Evolutionary conservation across 1,284 basidiomycete genomes (phyloP).

Genomic region (Marasmius oreades): DNA sequence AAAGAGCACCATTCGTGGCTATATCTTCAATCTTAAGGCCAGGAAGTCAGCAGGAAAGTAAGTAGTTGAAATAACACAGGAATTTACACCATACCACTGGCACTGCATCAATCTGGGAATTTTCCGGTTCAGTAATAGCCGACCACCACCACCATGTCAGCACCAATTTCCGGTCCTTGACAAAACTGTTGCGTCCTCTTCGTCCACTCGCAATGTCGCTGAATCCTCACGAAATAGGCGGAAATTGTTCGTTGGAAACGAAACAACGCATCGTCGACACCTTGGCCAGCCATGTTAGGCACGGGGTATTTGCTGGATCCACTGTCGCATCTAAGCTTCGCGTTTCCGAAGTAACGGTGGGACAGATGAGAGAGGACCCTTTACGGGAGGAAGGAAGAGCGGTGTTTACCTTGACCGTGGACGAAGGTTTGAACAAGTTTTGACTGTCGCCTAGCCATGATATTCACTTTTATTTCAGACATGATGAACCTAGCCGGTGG

Average conservation of each 20-base stretch:
- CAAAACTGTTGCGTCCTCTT: not conserved
- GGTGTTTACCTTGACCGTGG: slow-evolving; percentile 45
- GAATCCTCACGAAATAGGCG: slow-evolving; percentile 27
- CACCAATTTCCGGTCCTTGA: not conserved
- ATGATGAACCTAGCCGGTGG: slow-evolving; percentile 45
- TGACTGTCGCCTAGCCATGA: not conserved
- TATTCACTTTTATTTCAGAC: slow-evolving; percentile 35
- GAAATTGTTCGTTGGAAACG: slow-evolving; percentile 39
- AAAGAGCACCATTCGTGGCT: no score
- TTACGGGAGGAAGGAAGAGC: slow-evolving; percentile 40
- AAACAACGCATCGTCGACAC: slow-evolving; percentile 30
- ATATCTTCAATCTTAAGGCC: no score
- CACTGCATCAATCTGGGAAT: no score
- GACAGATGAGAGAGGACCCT: slow-evolving; percentile 41
- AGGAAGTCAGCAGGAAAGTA: no score
- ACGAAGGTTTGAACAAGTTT: slow-evolving; percentile 36
- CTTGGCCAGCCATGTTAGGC: slow-evolving; percentile 9
- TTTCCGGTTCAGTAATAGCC: no score
- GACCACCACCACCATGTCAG: not conserved
- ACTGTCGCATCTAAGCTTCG: slow-evolving; percentile 17
- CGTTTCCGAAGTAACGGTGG: slow-evolving; percentile 39
- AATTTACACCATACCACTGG: no score
- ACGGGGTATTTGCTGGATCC: slow-evolving; percentile 18
- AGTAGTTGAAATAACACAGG: no score
- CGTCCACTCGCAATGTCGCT: not conserved